Percentiles rank a stretch among this genome's conserved stretches.
These are phyloP conservation scores for Chenopodium berlandieri DNA, from an alignment of 148 eudicot species.

Conservation along the genomic window DNA sequence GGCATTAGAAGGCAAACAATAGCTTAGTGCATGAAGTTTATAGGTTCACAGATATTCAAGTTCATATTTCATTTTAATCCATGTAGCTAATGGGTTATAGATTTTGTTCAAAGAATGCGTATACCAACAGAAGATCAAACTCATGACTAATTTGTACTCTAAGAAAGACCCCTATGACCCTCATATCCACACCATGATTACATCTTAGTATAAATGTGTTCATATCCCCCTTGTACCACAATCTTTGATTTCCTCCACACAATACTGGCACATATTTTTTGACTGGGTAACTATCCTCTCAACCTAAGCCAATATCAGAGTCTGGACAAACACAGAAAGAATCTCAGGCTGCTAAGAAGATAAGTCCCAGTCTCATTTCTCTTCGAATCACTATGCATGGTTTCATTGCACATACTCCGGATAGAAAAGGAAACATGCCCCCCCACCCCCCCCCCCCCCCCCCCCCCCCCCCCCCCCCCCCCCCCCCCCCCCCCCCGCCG, in stretches of 20 bases:
- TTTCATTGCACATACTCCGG: too few species aligned
- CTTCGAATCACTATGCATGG: too few species aligned
- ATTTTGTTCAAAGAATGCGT: not conserved
- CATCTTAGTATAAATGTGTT: not conserved
- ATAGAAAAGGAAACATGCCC: not conserved
- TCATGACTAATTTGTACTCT: not conserved
- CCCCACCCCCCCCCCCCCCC: too few species aligned
- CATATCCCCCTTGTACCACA: not conserved
- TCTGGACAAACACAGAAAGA: too few species aligned
- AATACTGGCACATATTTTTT: not conserved
- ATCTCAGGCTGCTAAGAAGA: too few species aligned
- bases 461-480: too few species aligned
- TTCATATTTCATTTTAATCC: not conserved
- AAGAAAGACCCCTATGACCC: not conserved
- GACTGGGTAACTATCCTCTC: too few species aligned
- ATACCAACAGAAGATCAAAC: not conserved
- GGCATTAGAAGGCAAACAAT: not conserved
- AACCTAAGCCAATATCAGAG: not conserved
- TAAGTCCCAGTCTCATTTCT: too few species aligned
- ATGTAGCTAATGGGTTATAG: not conserved
- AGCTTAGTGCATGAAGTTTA: not conserved
- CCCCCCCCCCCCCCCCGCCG: too few species aligned
- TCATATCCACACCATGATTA: not conserved
- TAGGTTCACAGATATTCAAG: not conserved
- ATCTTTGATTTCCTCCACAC: not conserved